A percentile compares a stretch with the other conserved stretches of the same genome.
Conservation (phyloP, 495 filamentous ascomycete species). For the Penicillium flavigenum region DNA sequence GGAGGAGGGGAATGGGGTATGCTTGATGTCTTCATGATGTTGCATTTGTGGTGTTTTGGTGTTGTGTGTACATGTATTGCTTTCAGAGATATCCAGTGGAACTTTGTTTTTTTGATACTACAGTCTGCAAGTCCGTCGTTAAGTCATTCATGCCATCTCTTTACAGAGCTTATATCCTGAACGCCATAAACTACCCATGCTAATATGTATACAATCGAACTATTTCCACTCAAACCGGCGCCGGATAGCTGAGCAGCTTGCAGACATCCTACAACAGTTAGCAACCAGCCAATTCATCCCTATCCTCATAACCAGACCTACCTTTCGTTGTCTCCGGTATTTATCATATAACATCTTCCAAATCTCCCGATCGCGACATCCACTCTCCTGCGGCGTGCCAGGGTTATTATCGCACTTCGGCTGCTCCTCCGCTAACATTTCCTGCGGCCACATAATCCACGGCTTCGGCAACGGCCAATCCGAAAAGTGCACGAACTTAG, state of each 20-base stretch:
- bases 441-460: constrained; percentile 64
- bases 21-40: constrained; percentile 16
- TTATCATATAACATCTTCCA: constrained; percentile 74
- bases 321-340: constrained; percentile 61
- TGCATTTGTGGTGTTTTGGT: not conserved
- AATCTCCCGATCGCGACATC: constrained; percentile 62
- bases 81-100: constrained; percentile 10
- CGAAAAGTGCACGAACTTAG: constrained; percentile 76
- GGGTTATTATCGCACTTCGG: constrained; percentile 56
- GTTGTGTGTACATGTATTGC: not conserved
- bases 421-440: constrained; percentile 54
- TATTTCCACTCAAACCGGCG: constrained; percentile 35
- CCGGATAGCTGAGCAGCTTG: constrained; percentile 49
- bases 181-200: constrained; percentile 3
- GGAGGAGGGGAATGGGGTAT: constrained; percentile 53
- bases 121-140: not conserved
- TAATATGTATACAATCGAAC: constrained; percentile 15
- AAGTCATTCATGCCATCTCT: not conserved
- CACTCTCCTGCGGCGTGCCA: constrained; percentile 44
- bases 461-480: constrained; percentile 83
- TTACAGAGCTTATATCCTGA: not conserved
- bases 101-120: not conserved
- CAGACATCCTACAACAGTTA: constrained; percentile 43
- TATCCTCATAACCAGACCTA: constrained; percentile 24
- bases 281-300: not conserved